Evolutionary conservation across 2,329 filamentous ascomycete genomes (phyloP).

Genomic region (Hymenotorrendiella dingleyae): DNA sequence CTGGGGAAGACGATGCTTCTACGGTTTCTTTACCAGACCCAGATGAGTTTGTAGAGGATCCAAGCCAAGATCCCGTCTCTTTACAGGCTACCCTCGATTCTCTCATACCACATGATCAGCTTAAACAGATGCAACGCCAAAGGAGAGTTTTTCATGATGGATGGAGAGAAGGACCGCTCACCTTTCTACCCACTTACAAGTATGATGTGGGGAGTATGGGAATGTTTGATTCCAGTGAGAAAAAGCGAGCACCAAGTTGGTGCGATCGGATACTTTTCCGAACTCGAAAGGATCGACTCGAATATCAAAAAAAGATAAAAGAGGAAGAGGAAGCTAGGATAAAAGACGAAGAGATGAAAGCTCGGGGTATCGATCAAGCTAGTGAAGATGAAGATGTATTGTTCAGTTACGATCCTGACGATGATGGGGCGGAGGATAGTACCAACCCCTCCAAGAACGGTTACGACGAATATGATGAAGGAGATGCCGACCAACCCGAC

Average conservation of each 20-base stretch:
- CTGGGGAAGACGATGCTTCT: constrained; percentile 31
- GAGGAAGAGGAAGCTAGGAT: constrained; percentile 63
- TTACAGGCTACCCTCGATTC: constrained; percentile 85
- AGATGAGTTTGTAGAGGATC: constrained; percentile 62
- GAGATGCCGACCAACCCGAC: constrained; percentile 38
- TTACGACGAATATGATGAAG: constrained; percentile 38
- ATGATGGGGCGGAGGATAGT: constrained; percentile 54
- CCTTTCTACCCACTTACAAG: constrained; percentile 92
- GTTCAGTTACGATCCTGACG: constrained; percentile 85
- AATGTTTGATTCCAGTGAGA: constrained; percentile 92
- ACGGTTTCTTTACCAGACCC: constrained; percentile 49
- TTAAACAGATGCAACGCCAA: constrained; percentile 65
- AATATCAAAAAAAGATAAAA: constrained; percentile 55
- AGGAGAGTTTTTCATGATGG: constrained; percentile 85
- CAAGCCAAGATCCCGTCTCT: constrained; percentile 73
- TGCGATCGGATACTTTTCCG: constrained; percentile 91
- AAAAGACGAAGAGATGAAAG: constrained; percentile 80
- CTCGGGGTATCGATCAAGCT: constrained; percentile 66
- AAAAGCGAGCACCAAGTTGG: constrained; percentile 89
- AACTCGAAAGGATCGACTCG: constrained; percentile 63
- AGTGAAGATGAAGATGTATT: constrained; percentile 75
- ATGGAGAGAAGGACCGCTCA: constrained; percentile 83
- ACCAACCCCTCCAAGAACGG: constrained; percentile 36
- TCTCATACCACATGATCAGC: constrained; percentile 82
- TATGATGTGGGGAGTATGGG: constrained; percentile 93